Evolutionary conservation across 2,329 filamentous ascomycete genomes (phyloP).

Genomic region (Neurospora crassa): DNA sequence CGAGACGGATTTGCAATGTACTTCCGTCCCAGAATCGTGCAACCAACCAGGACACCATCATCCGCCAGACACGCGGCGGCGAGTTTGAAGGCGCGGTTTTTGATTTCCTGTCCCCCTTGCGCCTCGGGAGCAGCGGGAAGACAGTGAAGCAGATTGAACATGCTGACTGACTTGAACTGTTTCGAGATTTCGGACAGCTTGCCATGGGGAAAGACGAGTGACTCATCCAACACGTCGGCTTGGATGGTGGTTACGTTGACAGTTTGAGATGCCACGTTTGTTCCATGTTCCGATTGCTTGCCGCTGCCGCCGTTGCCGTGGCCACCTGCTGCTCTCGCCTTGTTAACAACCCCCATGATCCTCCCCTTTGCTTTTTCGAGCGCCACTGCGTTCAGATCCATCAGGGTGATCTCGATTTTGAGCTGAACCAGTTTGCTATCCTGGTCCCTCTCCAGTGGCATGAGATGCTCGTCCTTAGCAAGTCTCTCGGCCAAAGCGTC

Average conservation of each 20-base stretch:
- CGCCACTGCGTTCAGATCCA: constrained; percentile 26
- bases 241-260: constrained; percentile 23
- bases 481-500: not conserved
- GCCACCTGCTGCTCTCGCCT: not conserved
- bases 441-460: not conserved
- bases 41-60: constrained; percentile 28
- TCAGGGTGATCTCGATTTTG: constrained; percentile 24
- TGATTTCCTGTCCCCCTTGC: constrained; percentile 16
- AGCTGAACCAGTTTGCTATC: not conserved
- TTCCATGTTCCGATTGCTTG: not conserved
- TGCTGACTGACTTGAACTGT: constrained; percentile 32
- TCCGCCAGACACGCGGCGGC: constrained; percentile 19
- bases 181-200: constrained; percentile 1
- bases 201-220: too few species aligned
- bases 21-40: constrained; percentile 26
- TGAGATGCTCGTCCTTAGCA: not conserved
- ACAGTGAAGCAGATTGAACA: constrained; percentile 35
- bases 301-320: not conserved
- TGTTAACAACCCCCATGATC: constrained; percentile 13
- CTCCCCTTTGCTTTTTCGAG: constrained; percentile 22
- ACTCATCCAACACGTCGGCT: constrained; percentile 23
- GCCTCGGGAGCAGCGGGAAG: constrained; percentile 21
- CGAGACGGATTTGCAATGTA: not conserved
- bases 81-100: constrained; percentile 3
- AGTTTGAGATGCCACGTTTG: constrained; percentile 3